Evolutionary conservation across 2,329 filamentous ascomycete species (phyloP).

Genomic region (Fusarium staphyleae): DNA sequence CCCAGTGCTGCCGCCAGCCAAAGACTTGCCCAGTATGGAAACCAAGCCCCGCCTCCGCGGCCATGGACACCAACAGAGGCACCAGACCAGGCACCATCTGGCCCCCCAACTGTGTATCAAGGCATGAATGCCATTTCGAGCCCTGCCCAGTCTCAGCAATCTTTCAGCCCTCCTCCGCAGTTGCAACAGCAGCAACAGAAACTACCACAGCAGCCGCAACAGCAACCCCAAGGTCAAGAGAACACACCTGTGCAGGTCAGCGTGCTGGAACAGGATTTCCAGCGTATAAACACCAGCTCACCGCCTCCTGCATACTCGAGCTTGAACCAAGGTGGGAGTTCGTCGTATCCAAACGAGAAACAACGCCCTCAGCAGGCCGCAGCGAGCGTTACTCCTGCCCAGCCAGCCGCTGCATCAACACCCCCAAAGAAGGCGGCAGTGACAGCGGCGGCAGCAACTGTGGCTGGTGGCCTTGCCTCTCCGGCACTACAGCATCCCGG

Average conservation of each 20-base stretch:
- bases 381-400: constrained; percentile 40
- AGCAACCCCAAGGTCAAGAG: constrained; percentile 44
- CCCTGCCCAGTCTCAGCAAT: constrained; percentile 50
- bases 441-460: constrained; percentile 32
- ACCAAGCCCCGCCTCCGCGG: constrained; percentile 53
- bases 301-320: constrained; percentile 96
- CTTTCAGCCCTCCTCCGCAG: constrained; percentile 51
- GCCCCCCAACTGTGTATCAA: constrained; percentile 90
- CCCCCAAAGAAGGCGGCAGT: constrained; percentile 43
- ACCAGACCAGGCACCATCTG: constrained; percentile 85
- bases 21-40: constrained; percentile 78
- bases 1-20: constrained; percentile 84
- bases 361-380: constrained; percentile 55
- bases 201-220: constrained; percentile 30
- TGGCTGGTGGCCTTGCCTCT: constrained; percentile 49
- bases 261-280: constrained; percentile 85
- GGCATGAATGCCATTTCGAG: constrained; percentile 74
- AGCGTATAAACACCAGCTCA: constrained; percentile 80
- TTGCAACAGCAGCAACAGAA: constrained; percentile 40
- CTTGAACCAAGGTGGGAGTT: constrained; percentile 61
- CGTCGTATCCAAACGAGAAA: constrained; percentile 83
- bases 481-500: constrained; percentile 65
- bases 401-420: constrained; percentile 37
- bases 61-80: constrained; percentile 97
- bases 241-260: constrained; percentile 62